phyloP scores from a whole-genome alignment of 2,329 filamentous ascomycete species.

The Fusarium keratoplasticum region DNA sequence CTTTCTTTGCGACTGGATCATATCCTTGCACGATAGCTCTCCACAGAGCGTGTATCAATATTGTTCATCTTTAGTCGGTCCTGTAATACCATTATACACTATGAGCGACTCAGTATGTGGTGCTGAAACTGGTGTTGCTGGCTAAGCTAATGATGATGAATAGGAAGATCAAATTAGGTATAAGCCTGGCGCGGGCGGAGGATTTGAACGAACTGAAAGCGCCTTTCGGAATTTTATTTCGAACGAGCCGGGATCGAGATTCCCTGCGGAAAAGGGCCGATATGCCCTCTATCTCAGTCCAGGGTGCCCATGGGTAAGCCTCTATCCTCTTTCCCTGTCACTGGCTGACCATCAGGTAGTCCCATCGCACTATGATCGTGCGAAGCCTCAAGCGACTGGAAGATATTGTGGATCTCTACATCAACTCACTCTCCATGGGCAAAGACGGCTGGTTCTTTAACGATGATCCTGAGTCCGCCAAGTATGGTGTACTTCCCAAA shows the following conservation, averaged over 20 bases:
- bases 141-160: background rate
- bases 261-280: conserved; percentile 68
- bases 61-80: background rate
- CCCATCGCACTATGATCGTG: conserved; percentile 79
- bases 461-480: conserved; percentile 56
- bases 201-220: conserved; percentile 64
- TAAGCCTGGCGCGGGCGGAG: conserved; percentile 52
- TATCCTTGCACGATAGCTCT: background rate
- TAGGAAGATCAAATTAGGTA: conserved; percentile 12
- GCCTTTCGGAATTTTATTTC: conserved; percentile 68
- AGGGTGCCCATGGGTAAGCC: conserved; percentile 71
- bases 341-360: conserved; percentile 51
- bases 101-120: conserved; percentile 8
- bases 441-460: conserved; percentile 66
- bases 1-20: background rate
- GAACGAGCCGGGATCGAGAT: conserved; percentile 60
- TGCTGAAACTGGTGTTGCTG: background rate
- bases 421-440: conserved; percentile 74
- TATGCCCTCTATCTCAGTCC: conserved; percentile 72
- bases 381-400: conserved; percentile 80
- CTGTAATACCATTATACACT: background rate
- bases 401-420: conserved; percentile 74
- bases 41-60: background rate
- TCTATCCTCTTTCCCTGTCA: accelerated
- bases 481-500: conserved; percentile 51